Evolutionary conservation across 2,329 filamentous ascomycete species (phyloP), one percentile per base, ranked within the genome.

Genomic region (Neoscytalidium dimidiatum): DNA sequence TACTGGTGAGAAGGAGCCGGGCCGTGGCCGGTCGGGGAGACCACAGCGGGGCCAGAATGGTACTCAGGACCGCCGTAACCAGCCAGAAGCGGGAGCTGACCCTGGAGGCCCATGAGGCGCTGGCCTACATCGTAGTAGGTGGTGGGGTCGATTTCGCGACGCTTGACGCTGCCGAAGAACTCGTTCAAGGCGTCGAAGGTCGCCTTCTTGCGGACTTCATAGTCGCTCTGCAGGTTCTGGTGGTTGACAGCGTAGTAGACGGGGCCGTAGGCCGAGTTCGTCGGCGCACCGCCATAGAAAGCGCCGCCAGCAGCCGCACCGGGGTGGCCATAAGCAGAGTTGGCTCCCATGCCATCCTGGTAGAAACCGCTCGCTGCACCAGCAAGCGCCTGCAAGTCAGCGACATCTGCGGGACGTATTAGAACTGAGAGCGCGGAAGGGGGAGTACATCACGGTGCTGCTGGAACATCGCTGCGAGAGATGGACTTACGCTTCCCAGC

Each of bases 61-160:
- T 85, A 85, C 51, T 85, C 84, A 11, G 82, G 79, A 26, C 83
- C 82, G 29, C 56, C 56, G 26, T 68, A 69, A 19, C 67, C 66
- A n/a, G 38, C 71, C 6, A 64, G 71, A 21, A 78, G 71, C 26
- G 77, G 77, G 44, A 89, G 79, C 69, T 84, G 82, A 62, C 88
- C 87, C 75, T 95, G 92, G 13, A 96, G 85, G 67, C 91, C 90
- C 76, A 94, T 86, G 66, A 99, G 85, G 67, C 94, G 90, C 75
- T 95, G 92, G 70, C 93, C 93, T 69, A 99, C 93, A 74, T 96
- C 92, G 65, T 90, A 86, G 78, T 97, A 98, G n/a, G 91, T 95
- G 62, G 85, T 85, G 3, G 94, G 91, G 75, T 98, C 92, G 70
- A 98, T 91, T 71, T 93, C 89, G 73, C 93, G 91, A 72, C 94